phyloP scores from a whole-genome alignment of 2,329 filamentous ascomycete species.

The Ilyonectria destructans region DNA sequence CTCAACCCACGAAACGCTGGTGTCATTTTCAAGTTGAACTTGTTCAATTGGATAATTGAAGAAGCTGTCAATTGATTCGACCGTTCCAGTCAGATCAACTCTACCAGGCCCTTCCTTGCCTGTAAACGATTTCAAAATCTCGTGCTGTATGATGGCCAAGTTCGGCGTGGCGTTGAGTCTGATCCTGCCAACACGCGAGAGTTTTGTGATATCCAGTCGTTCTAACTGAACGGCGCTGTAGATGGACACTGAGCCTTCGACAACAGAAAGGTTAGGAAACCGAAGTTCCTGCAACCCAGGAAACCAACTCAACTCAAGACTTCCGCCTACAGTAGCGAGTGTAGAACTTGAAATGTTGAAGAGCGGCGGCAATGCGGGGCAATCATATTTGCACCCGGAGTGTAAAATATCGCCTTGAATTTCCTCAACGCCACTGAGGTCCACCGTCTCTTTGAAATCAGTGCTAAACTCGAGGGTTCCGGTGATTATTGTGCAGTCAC shows the following conservation, averaged over 20 bases:
- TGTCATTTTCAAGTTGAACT: no score
- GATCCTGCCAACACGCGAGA: background rate
- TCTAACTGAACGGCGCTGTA: conserved; percentile 11
- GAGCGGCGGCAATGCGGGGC: background rate
- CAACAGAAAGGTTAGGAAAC: conserved; percentile 21
- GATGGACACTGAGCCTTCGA: background rate
- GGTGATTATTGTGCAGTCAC: conserved; percentile 20
- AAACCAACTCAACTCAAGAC: conserved; percentile 6
- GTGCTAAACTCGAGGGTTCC: conserved; percentile 4
- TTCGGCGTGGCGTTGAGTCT: conserved; percentile 1
- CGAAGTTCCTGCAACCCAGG: conserved; percentile 14
- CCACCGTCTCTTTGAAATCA: conserved; percentile 7
- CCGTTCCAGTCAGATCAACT: background rate
- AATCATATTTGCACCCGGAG: background rate
- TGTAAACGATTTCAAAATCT: conserved; percentile 22
- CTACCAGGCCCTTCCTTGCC: no score
- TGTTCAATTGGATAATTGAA: conserved; percentile 18
- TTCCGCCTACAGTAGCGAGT: conserved; percentile 4
- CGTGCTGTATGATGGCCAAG: conserved; percentile 18
- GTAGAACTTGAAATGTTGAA: conserved; percentile 21
- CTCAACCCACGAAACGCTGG: no score
- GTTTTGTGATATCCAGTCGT: conserved; percentile 24
- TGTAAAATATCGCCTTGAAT: conserved; percentile 11
- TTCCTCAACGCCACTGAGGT: conserved; percentile 21
- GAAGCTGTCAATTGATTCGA: conserved; percentile 21